Evolutionary conservation across 2,329 filamentous ascomycete species (phyloP).

Genomic region (Pseudogymnoascus sp.): DNA sequence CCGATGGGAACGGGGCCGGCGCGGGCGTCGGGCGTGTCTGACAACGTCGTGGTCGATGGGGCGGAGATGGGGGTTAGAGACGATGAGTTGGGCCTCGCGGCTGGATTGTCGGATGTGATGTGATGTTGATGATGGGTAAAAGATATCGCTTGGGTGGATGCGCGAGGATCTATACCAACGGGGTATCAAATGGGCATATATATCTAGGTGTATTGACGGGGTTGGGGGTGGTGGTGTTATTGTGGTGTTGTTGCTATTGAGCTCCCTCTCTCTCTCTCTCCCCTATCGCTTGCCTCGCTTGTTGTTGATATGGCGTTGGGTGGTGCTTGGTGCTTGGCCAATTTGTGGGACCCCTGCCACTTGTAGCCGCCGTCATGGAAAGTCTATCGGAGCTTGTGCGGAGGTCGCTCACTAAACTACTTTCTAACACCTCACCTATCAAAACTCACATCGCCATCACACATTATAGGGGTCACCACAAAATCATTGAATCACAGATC

Average conservation of each 20-base stretch:
- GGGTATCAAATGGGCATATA: conserved; percentile 4
- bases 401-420: not conserved
- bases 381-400: conserved; percentile 6
- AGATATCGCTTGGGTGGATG: not conserved
- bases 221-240: conserved; percentile 6
- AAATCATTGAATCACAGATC: not conserved
- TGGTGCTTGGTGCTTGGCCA: not conserved
- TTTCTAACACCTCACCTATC: conserved; percentile 5
- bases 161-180: not conserved
- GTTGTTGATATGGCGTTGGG: conserved; percentile 4
- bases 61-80: not conserved
- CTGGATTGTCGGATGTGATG: not conserved
- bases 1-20: conserved; percentile 34
- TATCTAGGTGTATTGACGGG: not conserved
- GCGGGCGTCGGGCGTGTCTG: conserved; percentile 36
- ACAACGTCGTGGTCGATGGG: conserved; percentile 38
- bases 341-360: conserved; percentile 4
- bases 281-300: conserved; percentile 10
- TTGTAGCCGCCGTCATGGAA: conserved; percentile 6
- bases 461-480: conserved; percentile 5
- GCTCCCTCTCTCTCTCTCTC: not conserved
- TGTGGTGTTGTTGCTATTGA: not conserved
- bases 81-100: not conserved
- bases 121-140: not conserved
- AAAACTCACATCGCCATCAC: not conserved